Evolutionary conservation across 176 grass and related monocot genomes (phyloP), one percentile per base, ranked within the genome.

Genomic region (Bonia amplexicaulis): DNA sequence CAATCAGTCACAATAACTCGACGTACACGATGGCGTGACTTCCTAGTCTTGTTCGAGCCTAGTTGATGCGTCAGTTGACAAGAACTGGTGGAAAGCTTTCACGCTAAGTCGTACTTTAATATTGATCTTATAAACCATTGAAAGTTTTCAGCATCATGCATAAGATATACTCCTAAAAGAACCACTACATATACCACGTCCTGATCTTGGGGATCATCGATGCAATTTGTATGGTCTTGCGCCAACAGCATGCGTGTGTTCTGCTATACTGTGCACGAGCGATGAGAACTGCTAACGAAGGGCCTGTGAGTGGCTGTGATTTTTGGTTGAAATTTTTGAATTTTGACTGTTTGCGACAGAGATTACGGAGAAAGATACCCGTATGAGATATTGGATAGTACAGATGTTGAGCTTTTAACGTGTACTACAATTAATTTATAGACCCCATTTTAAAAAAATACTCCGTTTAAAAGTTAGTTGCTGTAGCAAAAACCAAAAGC

Each of bases 21-120:
- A 35, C 68, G 46, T 47, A n/a, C 57, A 26, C 31, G 23, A 65
- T 87, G 85, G 48, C 78, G 42, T 87, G 85, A 69, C 72, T 27
- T 5, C 51, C 40, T 87, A 25, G 40, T 31, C 12, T 57, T 20
- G 51, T 17, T 33, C 12, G 31, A 33, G 74, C 12, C 60, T 66
- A 42, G 49, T 33, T 81, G 12, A 29, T 16, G 78, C 63, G 20
- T 70, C 65, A 15, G 42, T 25, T 45, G 48, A 74, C 39, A 39
- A 39, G 42, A 31, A 58, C 60, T 27, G 11, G 12, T 9, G 14
- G 63, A 27, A 44, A 41, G 65, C 82, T 52, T 80, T 59, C 40
- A 89, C 69, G 48, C 76, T 5, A 74, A 80, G 76, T 67, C 48
- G 16, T 0, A 16, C 27, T 31, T 47, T 3, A 58, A 22, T 66